Evolutionary conservation across 2,329 filamentous ascomycete species (phyloP), one percentile per base, ranked within the genome.

Genomic region (Colletotrichum plurivorum): DNA sequence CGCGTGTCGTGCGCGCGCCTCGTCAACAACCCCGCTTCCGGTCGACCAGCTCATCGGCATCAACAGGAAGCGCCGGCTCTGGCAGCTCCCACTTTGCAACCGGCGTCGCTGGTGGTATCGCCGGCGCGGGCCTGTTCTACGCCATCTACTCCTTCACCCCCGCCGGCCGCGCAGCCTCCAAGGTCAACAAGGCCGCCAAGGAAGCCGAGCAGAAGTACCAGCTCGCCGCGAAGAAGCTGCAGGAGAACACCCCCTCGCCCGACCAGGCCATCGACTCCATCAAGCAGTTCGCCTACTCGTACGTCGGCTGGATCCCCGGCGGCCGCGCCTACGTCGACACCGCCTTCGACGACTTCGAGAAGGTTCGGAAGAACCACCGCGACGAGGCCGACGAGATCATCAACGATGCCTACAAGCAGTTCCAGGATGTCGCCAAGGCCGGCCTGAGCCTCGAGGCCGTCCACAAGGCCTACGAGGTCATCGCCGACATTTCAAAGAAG

Each of bases 271-370:
- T 93, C 46, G 80, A 86, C 69, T 90, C 87, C 82, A 86, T 94
- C 69, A 89, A 89, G 74, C 82, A 89, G 66, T 89, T 90, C 13
- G 88, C 89, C 31, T 89, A 89, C 76, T 89, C 89, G 25, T 94
- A 94, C 75, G 90, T 91, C 2, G 84, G 83, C 3, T 93, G 91
- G 84, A 87, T 95, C 36, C 93, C 93, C 0, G 93, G 93, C 13
- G 92, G 90, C 2, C 87, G 87, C 36, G 80, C 84, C 54, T 93
- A 92, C 73, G 88, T 94, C 55, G 91, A 94, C 75, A 80, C 84
- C 1, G 88, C 88, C 0, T 95, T 94, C 79, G 84, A 91, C 25
- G 92, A 94, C 73, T 83, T 93, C 51, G 92, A 94, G 56, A 88
- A 85, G 39, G 84, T 94, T 36, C 87, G 89, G 52, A 80, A 88